A percentile compares a stretch with the other conserved stretches of the same genome.
Conservation (phyloP, 805 yeast species). For the Cyberlindnera saturnus region DNA sequence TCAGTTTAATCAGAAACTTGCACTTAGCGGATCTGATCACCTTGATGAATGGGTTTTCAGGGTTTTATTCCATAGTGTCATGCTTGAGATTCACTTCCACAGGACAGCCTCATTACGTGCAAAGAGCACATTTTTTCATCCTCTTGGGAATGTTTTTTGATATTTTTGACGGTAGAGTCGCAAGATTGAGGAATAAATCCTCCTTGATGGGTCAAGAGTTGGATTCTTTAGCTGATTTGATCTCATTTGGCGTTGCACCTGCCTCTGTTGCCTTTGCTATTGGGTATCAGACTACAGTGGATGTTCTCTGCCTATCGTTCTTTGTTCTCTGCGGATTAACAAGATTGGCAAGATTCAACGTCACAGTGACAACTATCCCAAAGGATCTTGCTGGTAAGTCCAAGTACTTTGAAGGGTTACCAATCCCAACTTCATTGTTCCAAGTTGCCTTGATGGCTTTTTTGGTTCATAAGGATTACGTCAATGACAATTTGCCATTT, state of each 20-base stretch:
- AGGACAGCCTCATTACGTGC: slow-evolving; percentile 61
- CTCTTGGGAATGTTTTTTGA: slow-evolving; percentile 92
- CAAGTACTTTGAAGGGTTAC: slow-evolving; percentile 91
- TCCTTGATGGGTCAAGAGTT: slow-evolving; percentile 96
- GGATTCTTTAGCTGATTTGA: slow-evolving; percentile 92
- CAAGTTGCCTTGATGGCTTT: slow-evolving; percentile 70
- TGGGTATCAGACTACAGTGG: slow-evolving; percentile 82
- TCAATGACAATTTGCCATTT: slow-evolving; percentile 53
- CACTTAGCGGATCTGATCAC: slow-evolving; percentile 97
- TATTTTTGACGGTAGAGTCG: slow-evolving; percentile 95
- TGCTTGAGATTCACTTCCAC: slow-evolving; percentile 77
- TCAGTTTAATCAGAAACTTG: slow-evolving; percentile 76
- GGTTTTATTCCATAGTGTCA: slow-evolving; percentile 84
- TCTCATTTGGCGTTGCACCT: slow-evolving; percentile 94
- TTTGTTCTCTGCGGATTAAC: slow-evolving; percentile 93
- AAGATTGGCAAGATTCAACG: slow-evolving; percentile 91
- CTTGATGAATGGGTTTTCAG: slow-evolving; percentile 87
- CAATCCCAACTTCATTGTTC: slow-evolving; percentile 82
- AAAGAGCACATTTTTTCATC: slow-evolving; percentile 85
- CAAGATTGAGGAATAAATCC: slow-evolving; percentile 86
- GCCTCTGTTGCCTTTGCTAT: slow-evolving; percentile 87
- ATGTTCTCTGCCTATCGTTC: slow-evolving; percentile 66
- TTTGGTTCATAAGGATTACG: slow-evolving; percentile 48
- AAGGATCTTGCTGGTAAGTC: slow-evolving; percentile 85
- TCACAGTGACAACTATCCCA: slow-evolving; percentile 88